Evolutionary conservation across 2,329 filamentous ascomycete species (phyloP), one percentile per base, ranked within the genome.

Genomic region (Sarocladium brachiariae): DNA sequence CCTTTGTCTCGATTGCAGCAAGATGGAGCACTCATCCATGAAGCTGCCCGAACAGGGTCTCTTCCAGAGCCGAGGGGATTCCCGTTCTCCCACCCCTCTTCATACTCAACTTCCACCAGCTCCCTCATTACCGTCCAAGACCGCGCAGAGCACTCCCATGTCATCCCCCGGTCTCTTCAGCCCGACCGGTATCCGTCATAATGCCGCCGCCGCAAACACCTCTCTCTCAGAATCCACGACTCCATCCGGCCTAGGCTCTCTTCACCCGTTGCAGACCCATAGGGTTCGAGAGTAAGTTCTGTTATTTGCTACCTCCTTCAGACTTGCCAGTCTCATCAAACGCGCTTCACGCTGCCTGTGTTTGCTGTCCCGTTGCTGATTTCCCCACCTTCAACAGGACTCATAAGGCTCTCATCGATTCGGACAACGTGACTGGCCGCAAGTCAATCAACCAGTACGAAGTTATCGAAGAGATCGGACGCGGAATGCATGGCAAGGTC

Each of bases 361-460:
- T 30, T 30, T 30, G 7, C 7, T 13, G 7, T 30, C 37, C 45
- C 16, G n/a, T 14, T 21, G 16, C 24, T 27, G 19, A 25, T 24
- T 55, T 13, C 43, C 49, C 50, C 9, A 51, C 37, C 37, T 11
- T 8, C 21, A 4, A 13, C 56, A 88, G 84, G 70, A 96, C 92
- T 9, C 88, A 96, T 69, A 89, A 91, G 55, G 91, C 89, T 50
- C 84, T 91, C 61, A 89, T 96, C 58, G 92, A 97, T 62, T 84
- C 91, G 55, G 90, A 97, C 66, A 81, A 81, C 50, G 78, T 89
- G 55, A 95, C 92, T 4, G 93, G 93, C 53, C 88, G 93, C 55
- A 99, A 99, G 71, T 78, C 91, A 50, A 95, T 99, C 74, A 99
- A 99, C 63, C 87, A 96, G 64, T 99, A 99, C 70, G 89, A 96